Base-by-base conservation (phyloP, 495 filamentous ascomycete genomes). In the Penicillium dipodomyicola region DNA sequence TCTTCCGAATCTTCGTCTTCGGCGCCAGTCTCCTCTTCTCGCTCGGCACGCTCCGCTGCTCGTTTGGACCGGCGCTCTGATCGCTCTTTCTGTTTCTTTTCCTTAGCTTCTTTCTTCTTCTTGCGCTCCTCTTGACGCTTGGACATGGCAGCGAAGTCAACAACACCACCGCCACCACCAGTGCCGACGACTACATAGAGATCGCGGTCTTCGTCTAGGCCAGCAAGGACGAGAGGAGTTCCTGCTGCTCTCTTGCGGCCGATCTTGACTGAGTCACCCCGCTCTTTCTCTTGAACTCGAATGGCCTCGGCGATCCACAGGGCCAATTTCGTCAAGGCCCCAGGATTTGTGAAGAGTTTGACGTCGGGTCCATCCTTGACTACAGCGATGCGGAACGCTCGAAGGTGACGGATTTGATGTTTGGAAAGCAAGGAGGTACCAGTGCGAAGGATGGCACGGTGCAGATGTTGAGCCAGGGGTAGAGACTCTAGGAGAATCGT, bases 291-390 rank as follows among this genome's bases (percentile, higher is more conserved):
- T 61, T 92, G 86, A 64, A 96, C 94, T 9, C 85, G 83, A 40
- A 97, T 87, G 2, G 95, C 94, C 73, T 97, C 93, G 15, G 89
- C 90, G 53, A 97, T 81, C 94, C 94, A 98, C 3, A 96, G 76
- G 0, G 92, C 91, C 10, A 98, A 79, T 70, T 97, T 97, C 3
- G 90, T 93, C 52, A 98, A 74, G 10, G 95, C 95, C 4, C 90
- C 89, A 0, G 94, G 92, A 63, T 96, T 92, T 7, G 87, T 88
- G 71, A 98, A 98, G 9, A 96, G 80, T 40, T 82, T 72, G 6
- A 96, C 88, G 63, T 97, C 94, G 0, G 92, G 90, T 1, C 93
- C 90, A 65, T 97, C 94, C 65, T 95, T 96, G 62, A 98, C 92
- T 27, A 98, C 88, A 10, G 89, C 92, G 77, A 98, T 92, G 37